Percentiles rank a stretch among this genome's conserved stretches.
Evolutionary conservation across 768 basidiomycete species (phyloP).

Genomic region (Punctularia strigosozonata): DNA sequence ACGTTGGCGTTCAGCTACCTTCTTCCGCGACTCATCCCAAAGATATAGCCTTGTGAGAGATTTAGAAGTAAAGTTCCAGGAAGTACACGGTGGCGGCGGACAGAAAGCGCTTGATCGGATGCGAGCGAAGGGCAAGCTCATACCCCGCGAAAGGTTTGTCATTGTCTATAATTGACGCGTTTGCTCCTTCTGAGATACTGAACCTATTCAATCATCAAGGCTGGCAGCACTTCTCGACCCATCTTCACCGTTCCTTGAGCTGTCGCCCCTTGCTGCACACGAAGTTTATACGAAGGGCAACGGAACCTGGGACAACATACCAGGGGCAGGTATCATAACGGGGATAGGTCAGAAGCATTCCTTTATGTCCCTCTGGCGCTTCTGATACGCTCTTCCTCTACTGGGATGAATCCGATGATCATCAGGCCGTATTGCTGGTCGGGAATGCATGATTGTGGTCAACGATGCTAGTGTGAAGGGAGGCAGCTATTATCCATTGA

Average conservation of each 20-base stretch:
- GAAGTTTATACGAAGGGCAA: too few relatives aligned
- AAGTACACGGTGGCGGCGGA: constrained; percentile 62
- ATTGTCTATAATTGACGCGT: constrained; percentile 4
- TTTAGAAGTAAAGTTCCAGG: constrained; percentile 45
- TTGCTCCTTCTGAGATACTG: background rate
- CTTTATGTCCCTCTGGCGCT: constrained; percentile 18
- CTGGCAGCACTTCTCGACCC: constrained; percentile 70
- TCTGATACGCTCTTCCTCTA: too few relatives aligned
- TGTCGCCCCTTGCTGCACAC: constrained; percentile 78
- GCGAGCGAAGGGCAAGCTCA: constrained; percentile 65
- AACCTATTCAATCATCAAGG: constrained; percentile 23
- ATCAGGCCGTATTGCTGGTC: constrained; percentile 62
- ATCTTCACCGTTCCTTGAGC: constrained; percentile 80
- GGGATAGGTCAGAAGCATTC: constrained; percentile 32
- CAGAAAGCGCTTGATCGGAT: constrained; percentile 63
- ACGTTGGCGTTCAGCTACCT: too few relatives aligned
- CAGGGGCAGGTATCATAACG: constrained; percentile 85
- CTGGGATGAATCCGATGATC: too few relatives aligned
- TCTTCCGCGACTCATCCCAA: too few relatives aligned
- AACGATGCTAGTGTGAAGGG: constrained; percentile 94
- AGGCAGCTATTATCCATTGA: constrained; percentile 84
- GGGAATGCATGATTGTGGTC: constrained; percentile 82
- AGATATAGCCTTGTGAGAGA: constrained; percentile 62
- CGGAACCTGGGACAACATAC: constrained; percentile 61
- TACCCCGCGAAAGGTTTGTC: constrained; percentile 73